A percentile compares a stretch with the other conserved stretches of the same genome.
Evolutionary conservation across 768 basidiomycete genomes (phyloP).

Genomic region (Podaxis sp.): DNA sequence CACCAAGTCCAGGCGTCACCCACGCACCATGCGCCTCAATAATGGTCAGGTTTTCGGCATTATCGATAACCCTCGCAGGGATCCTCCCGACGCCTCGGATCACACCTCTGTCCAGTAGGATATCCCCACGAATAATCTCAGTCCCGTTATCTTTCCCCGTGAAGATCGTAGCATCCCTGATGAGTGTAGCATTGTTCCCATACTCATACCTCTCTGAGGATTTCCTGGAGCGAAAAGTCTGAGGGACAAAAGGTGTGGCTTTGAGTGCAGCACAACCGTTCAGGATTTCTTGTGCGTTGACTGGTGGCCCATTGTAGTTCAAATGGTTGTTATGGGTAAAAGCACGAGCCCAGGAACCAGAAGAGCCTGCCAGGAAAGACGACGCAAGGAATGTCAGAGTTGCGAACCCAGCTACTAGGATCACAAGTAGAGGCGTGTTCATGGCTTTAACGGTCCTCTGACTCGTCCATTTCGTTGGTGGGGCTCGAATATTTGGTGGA

Average conservation of each 20-base stretch:
- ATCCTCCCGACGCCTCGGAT: conserved; percentile 59
- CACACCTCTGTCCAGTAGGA: conserved; percentile 68
- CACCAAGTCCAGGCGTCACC: conserved; percentile 70
- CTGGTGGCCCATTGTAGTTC: neutral
- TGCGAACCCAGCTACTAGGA: conserved; percentile 13
- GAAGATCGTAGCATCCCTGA: conserved; percentile 72
- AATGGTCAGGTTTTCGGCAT: conserved; percentile 45
- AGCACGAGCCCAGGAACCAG: neutral
- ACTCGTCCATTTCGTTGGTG: neutral
- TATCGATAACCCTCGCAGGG: conserved; percentile 34
- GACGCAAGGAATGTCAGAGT: conserved; percentile 12
- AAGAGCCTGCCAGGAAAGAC: conserved; percentile 10
- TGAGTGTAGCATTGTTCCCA: conserved; percentile 64
- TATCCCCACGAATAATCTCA: conserved; percentile 58
- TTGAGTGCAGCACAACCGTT: conserved; percentile 53
- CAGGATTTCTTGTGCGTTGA: conserved; percentile 31
- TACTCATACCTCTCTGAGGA: conserved; percentile 65
- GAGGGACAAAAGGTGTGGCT: conserved; percentile 42
- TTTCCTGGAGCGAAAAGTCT: conserved; percentile 39
- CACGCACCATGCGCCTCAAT: conserved; percentile 65
- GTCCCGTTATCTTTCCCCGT: conserved; percentile 56
- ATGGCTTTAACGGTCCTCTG: neutral
- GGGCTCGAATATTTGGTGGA: conserved; percentile 4
- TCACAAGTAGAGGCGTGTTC: conserved; percentile 8
- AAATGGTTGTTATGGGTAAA: neutral